Evolutionary conservation across 2,329 filamentous ascomycete species (phyloP).

Genomic region (Fusarium clavum): DNA sequence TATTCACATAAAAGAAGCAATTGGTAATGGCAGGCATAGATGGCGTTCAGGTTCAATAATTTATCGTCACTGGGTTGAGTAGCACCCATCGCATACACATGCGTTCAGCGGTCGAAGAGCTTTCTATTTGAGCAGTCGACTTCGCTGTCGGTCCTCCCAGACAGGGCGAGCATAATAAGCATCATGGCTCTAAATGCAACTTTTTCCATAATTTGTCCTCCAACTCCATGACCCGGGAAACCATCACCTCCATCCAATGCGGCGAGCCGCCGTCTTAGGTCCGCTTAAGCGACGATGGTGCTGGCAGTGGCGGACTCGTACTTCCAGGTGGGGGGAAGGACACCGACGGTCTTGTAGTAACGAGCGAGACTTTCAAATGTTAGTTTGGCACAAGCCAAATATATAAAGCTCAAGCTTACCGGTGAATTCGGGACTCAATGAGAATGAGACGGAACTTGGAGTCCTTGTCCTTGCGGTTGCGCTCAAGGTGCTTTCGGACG

Average conservation of each 20-base stretch:
- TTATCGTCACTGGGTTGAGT: slow-evolving; percentile 42
- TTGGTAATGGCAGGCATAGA: slow-evolving; percentile 30
- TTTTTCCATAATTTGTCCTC: slow-evolving; percentile 55
- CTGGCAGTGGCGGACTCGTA: slow-evolving; percentile 98
- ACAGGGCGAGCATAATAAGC: slow-evolving; percentile 52
- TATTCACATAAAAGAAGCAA: slow-evolving; percentile 2
- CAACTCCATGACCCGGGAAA: slow-evolving; percentile 59
- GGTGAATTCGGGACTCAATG: slow-evolving; percentile 99
- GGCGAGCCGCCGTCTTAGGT: slow-evolving; percentile 35
- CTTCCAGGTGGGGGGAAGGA: slow-evolving; percentile 93
- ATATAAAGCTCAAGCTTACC: not conserved
- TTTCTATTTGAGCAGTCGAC: slow-evolving; percentile 52
- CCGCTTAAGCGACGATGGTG: slow-evolving; percentile 87
- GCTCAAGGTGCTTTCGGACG: slow-evolving; percentile 99
- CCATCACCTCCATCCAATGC: slow-evolving; percentile 49
- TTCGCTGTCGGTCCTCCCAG: slow-evolving; percentile 49
- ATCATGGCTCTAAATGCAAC: slow-evolving; percentile 60
- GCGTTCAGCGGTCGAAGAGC: slow-evolving; percentile 50
- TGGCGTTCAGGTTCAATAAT: slow-evolving; percentile 44
- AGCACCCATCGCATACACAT: slow-evolving; percentile 46
- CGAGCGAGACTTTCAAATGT: slow-evolving; percentile 76
- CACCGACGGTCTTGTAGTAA: slow-evolving; percentile 98
- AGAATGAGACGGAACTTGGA: slow-evolving; percentile 99
- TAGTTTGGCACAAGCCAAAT: not conserved
- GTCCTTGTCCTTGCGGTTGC: slow-evolving; percentile 99